phyloP scores from a whole-genome alignment of 1,284 basidiomycete species.

The Pseudozyma hubeiensis region DNA sequence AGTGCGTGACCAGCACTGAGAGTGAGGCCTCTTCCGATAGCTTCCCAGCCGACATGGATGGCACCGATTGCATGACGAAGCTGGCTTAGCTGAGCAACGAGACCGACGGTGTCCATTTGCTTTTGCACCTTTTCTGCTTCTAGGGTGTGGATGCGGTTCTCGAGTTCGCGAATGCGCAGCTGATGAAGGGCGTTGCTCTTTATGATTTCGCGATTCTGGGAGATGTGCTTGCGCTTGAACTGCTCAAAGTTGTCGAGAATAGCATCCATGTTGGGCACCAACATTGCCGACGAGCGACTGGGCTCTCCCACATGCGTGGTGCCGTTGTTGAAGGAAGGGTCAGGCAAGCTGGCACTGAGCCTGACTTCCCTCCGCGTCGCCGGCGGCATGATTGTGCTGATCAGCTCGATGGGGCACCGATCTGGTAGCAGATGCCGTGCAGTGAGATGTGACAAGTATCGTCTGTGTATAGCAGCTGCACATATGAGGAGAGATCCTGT shows the following conservation, averaged over 20 bases:
- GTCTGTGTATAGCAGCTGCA: not conserved
- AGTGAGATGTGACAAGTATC: no score
- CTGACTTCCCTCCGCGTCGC: slow-evolving; percentile 46
- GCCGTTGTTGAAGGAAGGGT: slow-evolving; percentile 12
- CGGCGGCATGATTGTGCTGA: slow-evolving; percentile 30
- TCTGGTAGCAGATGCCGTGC: no score
- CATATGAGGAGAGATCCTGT: not conserved
- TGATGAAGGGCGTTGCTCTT: slow-evolving; percentile 60
- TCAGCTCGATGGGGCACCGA: no score
- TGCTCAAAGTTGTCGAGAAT: slow-evolving; percentile 65
- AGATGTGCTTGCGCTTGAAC: slow-evolving; percentile 65
- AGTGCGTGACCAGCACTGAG: slow-evolving; percentile 7
- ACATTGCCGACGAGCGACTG: slow-evolving; percentile 27
- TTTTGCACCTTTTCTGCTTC: slow-evolving; percentile 57
- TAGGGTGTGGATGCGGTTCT: slow-evolving; percentile 54
- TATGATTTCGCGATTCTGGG: slow-evolving; percentile 67
- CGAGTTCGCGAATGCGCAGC: slow-evolving; percentile 62
- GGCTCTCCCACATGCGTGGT: slow-evolving; percentile 24
- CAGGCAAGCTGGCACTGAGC: slow-evolving; percentile 44
- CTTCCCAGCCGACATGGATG: slow-evolving; percentile 57
- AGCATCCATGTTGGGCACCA: slow-evolving; percentile 57
- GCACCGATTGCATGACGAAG: slow-evolving; percentile 52
- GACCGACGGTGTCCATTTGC: slow-evolving; percentile 24
- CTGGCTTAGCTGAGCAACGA: slow-evolving; percentile 45
- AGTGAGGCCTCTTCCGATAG: slow-evolving; percentile 52